Base-by-base conservation (phyloP, 345 rosid species). In the Turritis glabra region DNA sequence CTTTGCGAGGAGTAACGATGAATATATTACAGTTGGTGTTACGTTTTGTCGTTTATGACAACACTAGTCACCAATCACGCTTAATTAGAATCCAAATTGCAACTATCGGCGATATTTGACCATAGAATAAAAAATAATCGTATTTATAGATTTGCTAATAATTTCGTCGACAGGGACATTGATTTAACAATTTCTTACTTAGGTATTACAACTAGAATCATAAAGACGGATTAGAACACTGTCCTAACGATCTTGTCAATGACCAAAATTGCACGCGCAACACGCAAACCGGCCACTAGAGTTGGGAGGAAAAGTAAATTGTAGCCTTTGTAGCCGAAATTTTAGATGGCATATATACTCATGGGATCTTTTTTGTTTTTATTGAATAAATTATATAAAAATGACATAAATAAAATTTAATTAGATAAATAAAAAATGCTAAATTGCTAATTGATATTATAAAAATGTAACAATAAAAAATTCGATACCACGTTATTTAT, bases 201-300 rank as follows among this genome's bases (percentile, higher is more conserved):
- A 19, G 63, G 25, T 38, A 18, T 65, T 58, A 37, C 51, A 66
- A 73, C 26, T 48, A 30, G 66, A 58, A 58, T 50, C 73, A 59
- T 67, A 75, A 67, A 67, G 47, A 22, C 59, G 69, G 74, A 69
- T 82, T 53, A 55, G 51, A 79, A 44, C 75, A 77, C 57, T 75
- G 71, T 58, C 78, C 75, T 74, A 81, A 77, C 83, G 76, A 79
- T 71, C 66, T 50, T 79, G 64, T 78, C 86, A 79, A 56, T 71
- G 74, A 41, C 83, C 79, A 43, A 77, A 18, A 59, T 59, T 71
- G 83, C 90, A 87, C 72, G 90, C 83, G 87, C 71, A 65, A 25
- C 74, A 61, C 71, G 53, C 58, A 52, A 41, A 50, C 63, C 32
- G 48, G 52, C 69, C 57, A 76, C 74, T 68, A 41, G 64, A 23